Evolutionary conservation across 306 rosid species (phyloP), one percentile per base, ranked within the genome.

Genomic region (Carpinus viminea): DNA sequence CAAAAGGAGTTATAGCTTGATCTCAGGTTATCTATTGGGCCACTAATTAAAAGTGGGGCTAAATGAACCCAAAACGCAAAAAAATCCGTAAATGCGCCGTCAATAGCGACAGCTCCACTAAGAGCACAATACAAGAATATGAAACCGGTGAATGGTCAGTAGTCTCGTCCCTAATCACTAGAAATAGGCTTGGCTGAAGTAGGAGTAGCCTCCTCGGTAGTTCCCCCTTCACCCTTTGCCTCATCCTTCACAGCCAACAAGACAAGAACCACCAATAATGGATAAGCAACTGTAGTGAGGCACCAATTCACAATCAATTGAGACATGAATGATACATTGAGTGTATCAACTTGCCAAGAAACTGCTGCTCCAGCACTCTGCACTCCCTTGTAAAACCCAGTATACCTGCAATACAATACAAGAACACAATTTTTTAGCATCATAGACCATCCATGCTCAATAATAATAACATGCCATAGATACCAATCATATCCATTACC

Each of bases 321-420:
- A 12, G 79, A 2, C 81, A 85, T 73, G 45, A 83, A 85, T 4
- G 97, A 85, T n/a, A 88, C 88, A 6, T 74, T 82, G 17, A 1
- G 89, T 34, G 81, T 74, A 74, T 93, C 99, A 31, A 89, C 86
- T 82, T 95, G 99, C 99, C 99, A 95, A 12, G 99, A 98, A 50
- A 90, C 93, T 12, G 98, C 99, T 3, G 91, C 99, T 17, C 99
- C 99, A 12, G 99, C 99, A 85, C 99, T 95, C 61, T 95, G 99
- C 62, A 93, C 78, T 12, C 99, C 99, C 83, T 91, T 95, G 8
- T 90, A 95, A 77, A 95, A 95, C 28, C 99, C 99, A 56, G 74
- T 78, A 54, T 91, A 95, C 91, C 99, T 95, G 89, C 26, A 56
- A 26, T 41, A n/a, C n/a, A n/a, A n/a, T n/a, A 73, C 71, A 51